Percentiles rank a stretch among this genome's conserved stretches.
These are phyloP conservation scores for Tilletia caries DNA, from an alignment of 1,284 basidiomycete species.

Conservation along the genomic window DNA sequence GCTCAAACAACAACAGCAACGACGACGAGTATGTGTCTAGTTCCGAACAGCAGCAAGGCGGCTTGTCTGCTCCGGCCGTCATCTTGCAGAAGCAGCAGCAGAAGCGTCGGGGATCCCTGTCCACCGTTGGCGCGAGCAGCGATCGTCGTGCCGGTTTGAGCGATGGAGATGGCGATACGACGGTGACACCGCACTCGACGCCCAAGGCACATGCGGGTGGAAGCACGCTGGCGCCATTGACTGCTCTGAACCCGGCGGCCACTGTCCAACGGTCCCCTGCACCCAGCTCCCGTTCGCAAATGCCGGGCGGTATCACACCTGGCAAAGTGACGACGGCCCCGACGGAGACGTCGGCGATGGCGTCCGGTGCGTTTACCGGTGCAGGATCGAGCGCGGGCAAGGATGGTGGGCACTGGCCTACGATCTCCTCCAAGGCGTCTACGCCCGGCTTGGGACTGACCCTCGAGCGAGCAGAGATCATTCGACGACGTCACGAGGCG, in stretches of 20 bases:
- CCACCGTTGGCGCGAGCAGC: background rate
- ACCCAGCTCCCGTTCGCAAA: background rate
- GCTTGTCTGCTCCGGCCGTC: background rate
- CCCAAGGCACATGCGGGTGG: background rate
- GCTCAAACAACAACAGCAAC: background rate
- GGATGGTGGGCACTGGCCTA: too few relatives aligned
- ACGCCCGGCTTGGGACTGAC: slow-evolving; percentile 27
- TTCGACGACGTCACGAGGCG: slow-evolving; percentile 45
- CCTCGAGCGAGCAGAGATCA: slow-evolving; percentile 36
- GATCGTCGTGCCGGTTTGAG: background rate
- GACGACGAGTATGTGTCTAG: background rate
- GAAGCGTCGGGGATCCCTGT: background rate
- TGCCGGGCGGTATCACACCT: background rate
- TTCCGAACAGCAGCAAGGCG: too few relatives aligned
- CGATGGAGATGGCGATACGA: background rate
- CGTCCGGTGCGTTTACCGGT: slow-evolving; percentile 17
- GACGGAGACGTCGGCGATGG: background rate
- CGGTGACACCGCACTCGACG: background rate
- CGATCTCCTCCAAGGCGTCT: background rate
- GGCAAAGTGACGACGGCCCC: background rate
- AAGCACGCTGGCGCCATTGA: background rate
- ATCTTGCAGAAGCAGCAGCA: background rate
- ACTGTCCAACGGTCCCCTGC: background rate
- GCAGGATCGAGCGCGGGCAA: slow-evolving; percentile 19
- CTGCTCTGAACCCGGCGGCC: background rate